Conservation (phyloP, 345 rosid genomes). For the Ailanthus altissimus region DNA sequence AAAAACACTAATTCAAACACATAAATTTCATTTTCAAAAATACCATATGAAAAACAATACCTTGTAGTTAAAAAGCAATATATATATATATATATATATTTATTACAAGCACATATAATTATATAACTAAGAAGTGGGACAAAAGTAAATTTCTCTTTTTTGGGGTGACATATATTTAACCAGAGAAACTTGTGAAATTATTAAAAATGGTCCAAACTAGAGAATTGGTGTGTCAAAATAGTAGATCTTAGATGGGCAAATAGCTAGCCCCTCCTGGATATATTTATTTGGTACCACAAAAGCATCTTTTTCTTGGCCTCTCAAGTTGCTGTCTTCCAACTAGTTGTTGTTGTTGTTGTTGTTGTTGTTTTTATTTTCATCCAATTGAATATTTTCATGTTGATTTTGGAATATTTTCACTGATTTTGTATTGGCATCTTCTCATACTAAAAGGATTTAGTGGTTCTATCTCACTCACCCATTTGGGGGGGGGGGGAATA, state of each 20-base stretch:
- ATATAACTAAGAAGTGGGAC: too few relatives aligned
- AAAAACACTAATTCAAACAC: too few relatives aligned
- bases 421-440: conserved; percentile 12
- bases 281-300: too few relatives aligned
- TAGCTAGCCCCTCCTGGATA: background rate
- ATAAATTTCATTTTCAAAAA: too few relatives aligned
- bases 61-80: too few relatives aligned
- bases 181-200: background rate
- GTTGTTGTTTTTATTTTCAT: background rate
- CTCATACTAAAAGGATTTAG: background rate
- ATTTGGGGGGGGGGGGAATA: background rate
- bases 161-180: background rate
- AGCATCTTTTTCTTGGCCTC: background rate
- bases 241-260: too few relatives aligned
- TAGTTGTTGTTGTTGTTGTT: too few relatives aligned
- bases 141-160: background rate
- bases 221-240: background rate
- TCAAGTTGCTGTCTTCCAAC: background rate
- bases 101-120: too few relatives aligned
- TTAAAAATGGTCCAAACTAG: background rate
- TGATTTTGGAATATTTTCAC: conserved; percentile 12
- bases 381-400: conserved; percentile 10
- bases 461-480: background rate
- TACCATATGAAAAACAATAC: too few relatives aligned
- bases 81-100: too few relatives aligned